phyloP scores from a whole-genome alignment of 495 filamentous ascomycete genomes.

The Evansstolkia leycettana region DNA sequence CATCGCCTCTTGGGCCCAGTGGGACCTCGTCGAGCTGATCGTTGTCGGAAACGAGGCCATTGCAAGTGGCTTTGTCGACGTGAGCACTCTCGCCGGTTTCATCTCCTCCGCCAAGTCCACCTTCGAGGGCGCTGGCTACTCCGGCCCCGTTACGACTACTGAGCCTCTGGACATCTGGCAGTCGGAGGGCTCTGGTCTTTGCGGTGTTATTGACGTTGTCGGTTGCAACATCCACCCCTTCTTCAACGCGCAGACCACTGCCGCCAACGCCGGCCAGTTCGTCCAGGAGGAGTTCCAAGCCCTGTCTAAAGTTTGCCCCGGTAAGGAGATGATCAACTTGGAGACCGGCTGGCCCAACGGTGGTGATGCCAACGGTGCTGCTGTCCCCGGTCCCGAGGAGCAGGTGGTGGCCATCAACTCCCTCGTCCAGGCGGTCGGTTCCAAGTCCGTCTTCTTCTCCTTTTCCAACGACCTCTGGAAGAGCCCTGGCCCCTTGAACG shows the following conservation, averaged over 20 bases:
- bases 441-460: slow-evolving; percentile 63
- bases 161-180: slow-evolving; percentile 67
- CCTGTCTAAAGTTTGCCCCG: slow-evolving; percentile 52
- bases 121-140: slow-evolving; percentile 52
- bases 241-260: slow-evolving; percentile 62
- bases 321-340: slow-evolving; percentile 58
- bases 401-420: slow-evolving; percentile 60
- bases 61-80: slow-evolving; percentile 52
- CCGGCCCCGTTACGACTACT: slow-evolving; percentile 66
- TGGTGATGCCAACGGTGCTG: slow-evolving; percentile 57
- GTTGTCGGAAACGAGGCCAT: slow-evolving; percentile 87
- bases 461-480: slow-evolving; percentile 79
- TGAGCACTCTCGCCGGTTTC: slow-evolving; percentile 51
- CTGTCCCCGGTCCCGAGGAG: slow-evolving; percentile 50
- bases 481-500: slow-evolving; percentile 48
- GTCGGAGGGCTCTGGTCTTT: slow-evolving; percentile 45
- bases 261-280: slow-evolving; percentile 60
- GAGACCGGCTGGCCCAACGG: slow-evolving; percentile 84
- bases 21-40: slow-evolving; percentile 63
- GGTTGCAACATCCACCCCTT: slow-evolving; percentile 85
- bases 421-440: slow-evolving; percentile 45
- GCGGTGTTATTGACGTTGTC: slow-evolving; percentile 60
- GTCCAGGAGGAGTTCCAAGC: slow-evolving; percentile 51
- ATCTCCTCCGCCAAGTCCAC: slow-evolving; percentile 41
- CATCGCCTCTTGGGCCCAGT: slow-evolving; percentile 62